Percentiles rank a stretch among this genome's conserved stretches.
These are phyloP conservation scores for Fragaria vesca DNA, from an alignment of 306 rosid genomes.

Conservation along the genomic window DNA sequence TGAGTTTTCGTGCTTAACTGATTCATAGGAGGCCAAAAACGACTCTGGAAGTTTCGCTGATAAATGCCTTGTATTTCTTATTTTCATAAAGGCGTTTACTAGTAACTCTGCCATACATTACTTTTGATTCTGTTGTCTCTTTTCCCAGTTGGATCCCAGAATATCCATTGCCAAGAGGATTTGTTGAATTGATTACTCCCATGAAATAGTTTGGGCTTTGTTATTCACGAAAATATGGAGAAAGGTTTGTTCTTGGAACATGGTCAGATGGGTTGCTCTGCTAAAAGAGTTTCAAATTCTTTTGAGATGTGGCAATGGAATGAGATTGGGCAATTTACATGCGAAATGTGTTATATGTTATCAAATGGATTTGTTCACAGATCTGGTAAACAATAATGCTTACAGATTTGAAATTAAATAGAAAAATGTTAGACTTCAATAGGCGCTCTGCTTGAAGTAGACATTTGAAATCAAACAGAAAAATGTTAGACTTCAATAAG, in stretches of 20 bases:
- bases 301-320: not conserved
- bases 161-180: too few species aligned
- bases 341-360: too few species aligned
- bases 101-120: constrained; percentile 59
- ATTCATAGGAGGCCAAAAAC: constrained; percentile 75
- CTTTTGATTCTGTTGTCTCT: not conserved
- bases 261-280: not conserved
- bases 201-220: not conserved
- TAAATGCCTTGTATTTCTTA: constrained; percentile 42
- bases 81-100: constrained; percentile 49
- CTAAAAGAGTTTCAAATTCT: too few species aligned
- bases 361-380: too few species aligned
- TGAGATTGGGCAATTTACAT: not conserved
- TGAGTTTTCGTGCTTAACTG: constrained; percentile 54
- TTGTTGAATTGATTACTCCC: not conserved
- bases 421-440: too few species aligned
- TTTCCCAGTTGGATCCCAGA: not conserved
- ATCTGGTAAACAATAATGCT: too few species aligned
- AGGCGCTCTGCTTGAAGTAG: too few species aligned
- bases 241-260: too few species aligned
- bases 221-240: too few species aligned
- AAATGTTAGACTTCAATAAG: too few species aligned
- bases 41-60: constrained; percentile 69
- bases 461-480: too few species aligned
- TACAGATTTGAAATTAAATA: too few species aligned